These are phyloP conservation scores for Acorus calamus DNA, from an alignment of 106 monocot genomes.

Conservation along the genomic window DNA sequence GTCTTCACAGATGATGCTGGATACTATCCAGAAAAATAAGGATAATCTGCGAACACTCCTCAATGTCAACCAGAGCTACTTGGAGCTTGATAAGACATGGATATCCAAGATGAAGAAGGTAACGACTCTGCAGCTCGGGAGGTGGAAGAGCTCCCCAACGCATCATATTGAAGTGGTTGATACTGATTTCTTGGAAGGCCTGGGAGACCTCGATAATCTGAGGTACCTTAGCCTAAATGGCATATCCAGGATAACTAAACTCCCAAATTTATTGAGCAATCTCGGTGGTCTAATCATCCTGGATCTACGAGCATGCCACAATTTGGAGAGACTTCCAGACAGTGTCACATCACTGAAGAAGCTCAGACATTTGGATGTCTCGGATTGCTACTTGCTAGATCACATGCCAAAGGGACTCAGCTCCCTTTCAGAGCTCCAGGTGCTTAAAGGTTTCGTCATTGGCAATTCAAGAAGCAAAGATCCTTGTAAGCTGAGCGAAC, in stretches of 20 bases:
- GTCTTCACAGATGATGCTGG: background rate
- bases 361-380: slow-evolving; percentile 16
- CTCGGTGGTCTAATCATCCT: slow-evolving; percentile 14
- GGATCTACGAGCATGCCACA: slow-evolving; percentile 18
- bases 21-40: no score
- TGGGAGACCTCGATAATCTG: slow-evolving; percentile 4
- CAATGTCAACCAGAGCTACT: slow-evolving; percentile 4
- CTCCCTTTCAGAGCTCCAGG: slow-evolving; percentile 8
- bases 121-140: slow-evolving; percentile 9
- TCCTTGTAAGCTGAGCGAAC: slow-evolving; percentile 2
- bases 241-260: slow-evolving; percentile 11
- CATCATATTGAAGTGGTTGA: slow-evolving; percentile 13
- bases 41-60: background rate
- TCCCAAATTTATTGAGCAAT: slow-evolving; percentile 12
- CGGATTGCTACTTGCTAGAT: slow-evolving; percentile 23
- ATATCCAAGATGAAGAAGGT: slow-evolving; percentile 1
- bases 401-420: slow-evolving; percentile 10
- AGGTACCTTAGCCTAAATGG: slow-evolving; percentile 21
- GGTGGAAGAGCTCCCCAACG: slow-evolving; percentile 1
- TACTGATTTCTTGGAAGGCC: background rate
- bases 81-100: slow-evolving; percentile 6
- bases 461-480: slow-evolving; percentile 2
- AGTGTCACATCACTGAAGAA: background rate
- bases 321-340: slow-evolving; percentile 8
- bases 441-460: slow-evolving; percentile 23